A percentile compares a stretch with the other conserved stretches of the same genome.
Evolutionary conservation across 1,139 yeast genomes (phyloP).

Genomic region (Suhomyces coccinellae): DNA sequence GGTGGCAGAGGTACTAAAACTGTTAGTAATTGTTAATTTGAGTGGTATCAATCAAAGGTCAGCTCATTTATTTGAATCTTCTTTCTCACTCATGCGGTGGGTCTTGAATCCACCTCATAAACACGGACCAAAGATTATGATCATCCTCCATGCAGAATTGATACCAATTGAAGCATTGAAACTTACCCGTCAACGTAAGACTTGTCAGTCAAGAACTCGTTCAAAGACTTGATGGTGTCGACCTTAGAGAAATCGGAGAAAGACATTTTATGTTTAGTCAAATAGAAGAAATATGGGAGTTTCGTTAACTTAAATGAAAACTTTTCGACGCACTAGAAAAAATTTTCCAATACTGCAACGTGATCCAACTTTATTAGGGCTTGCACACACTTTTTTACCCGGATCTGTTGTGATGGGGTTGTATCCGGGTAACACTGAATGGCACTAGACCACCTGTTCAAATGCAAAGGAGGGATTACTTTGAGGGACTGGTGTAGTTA

Average conservation of each 20-base stretch:
- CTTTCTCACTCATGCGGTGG: conserved; percentile 88
- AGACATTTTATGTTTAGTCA: conserved; percentile 49
- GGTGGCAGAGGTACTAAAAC: conserved; percentile 73
- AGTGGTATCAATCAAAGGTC: conserved; percentile 18
- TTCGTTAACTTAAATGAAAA: conserved; percentile 7
- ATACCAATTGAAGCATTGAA: conserved; percentile 16
- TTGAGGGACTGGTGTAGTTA: too few relatives aligned
- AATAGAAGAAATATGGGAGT: conserved; percentile 1
- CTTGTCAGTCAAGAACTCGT: conserved; percentile 87
- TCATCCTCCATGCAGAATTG: conserved; percentile 52
- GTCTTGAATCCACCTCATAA: conserved; percentile 92
- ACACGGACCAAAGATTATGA: conserved; percentile 88
- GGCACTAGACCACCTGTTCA: too few relatives aligned
- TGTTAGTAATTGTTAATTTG: conserved; percentile 26
- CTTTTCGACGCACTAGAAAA: conserved; percentile 7
- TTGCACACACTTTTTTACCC: background rate
- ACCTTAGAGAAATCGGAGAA: conserved; percentile 77
- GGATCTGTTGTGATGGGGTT: background rate
- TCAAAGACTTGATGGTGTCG: conserved; percentile 81
- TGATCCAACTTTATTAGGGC: conserved; percentile 6
- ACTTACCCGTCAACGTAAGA: conserved; percentile 93
- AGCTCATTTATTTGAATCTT: conserved; percentile 50
- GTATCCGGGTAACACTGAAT: background rate
- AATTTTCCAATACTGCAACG: conserved; percentile 10
- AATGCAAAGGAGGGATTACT: too few relatives aligned